These are phyloP conservation scores for Penicillium pulvis DNA, from an alignment of 495 filamentous ascomycete species.

Conservation along the genomic window DNA sequence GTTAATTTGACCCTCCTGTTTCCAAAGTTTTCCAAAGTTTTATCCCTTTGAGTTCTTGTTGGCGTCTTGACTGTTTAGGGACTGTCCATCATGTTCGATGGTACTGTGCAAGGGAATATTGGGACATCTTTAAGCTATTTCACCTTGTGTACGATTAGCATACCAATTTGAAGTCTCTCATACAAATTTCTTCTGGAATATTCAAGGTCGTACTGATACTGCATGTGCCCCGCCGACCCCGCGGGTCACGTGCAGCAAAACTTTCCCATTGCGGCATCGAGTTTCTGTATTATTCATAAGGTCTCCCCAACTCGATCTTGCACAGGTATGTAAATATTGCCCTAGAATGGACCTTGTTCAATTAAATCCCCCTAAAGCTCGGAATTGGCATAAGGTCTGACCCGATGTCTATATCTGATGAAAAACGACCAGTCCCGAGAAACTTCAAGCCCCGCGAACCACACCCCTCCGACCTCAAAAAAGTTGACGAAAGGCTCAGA, in stretches of 20 bases:
- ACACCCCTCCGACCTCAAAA: background rate
- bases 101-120: background rate
- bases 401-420: background rate
- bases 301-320: constrained; percentile 3
- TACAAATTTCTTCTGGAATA: background rate
- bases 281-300: background rate
- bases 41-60: background rate
- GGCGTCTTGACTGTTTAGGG: background rate
- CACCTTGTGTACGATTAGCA: background rate
- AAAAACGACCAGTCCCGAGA: background rate
- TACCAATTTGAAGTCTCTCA: background rate
- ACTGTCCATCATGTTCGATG: background rate
- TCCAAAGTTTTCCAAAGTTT: background rate
- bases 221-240: constrained; percentile 4
- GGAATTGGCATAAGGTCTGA: background rate
- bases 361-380: background rate
- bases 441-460: background rate
- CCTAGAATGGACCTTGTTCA: background rate
- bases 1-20: background rate
- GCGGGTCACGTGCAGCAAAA: constrained; percentile 22
- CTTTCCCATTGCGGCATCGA: constrained; percentile 13
- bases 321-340: constrained; percentile 10
- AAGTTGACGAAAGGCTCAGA: background rate
- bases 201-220: background rate
- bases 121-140: background rate